A percentile compares a stretch with the other conserved stretches of the same genome.
Conservation (phyloP, 1,284 basidiomycete species). For the Cryptococcus jaspeensis region DNA sequence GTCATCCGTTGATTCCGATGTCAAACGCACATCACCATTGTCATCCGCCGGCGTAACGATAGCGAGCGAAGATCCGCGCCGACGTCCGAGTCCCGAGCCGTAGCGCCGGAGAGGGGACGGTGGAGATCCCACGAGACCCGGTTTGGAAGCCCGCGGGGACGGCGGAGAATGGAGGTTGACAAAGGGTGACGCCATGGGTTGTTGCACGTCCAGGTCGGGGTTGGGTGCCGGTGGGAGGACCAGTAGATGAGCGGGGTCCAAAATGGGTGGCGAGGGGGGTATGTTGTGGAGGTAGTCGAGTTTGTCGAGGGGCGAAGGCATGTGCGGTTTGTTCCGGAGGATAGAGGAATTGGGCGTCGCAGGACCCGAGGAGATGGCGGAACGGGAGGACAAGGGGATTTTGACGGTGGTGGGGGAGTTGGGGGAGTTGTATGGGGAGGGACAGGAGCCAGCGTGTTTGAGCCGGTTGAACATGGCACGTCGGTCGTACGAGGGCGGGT, state of each 20-base stretch:
- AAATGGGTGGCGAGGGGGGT: constrained; percentile 36
- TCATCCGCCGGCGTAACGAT: constrained; percentile 1
- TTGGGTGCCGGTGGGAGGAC: constrained; percentile 15
- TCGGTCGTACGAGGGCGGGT: constrained; percentile 14
- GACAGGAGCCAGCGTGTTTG: constrained; percentile 2
- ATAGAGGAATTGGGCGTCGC: constrained; percentile 8
- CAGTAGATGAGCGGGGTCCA: constrained; percentile 25
- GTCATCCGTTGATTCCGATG: background rate
- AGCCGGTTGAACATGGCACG: constrained; percentile 6
- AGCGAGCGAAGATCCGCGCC: constrained; percentile 19
- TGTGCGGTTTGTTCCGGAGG: constrained; percentile 10
- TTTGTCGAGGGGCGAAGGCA: constrained; percentile 27
- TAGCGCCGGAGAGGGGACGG: background rate
- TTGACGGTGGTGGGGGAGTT: constrained; percentile 39
- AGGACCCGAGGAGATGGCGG: constrained; percentile 5
- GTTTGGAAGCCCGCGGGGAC: constrained; percentile 5
- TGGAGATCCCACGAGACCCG: constrained; percentile 5
- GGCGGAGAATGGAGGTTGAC: constrained; percentile 25
- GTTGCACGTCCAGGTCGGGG: constrained; percentile 16
- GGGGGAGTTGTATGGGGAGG: background rate
- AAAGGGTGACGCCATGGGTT: constrained; percentile 36
- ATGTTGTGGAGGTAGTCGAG: constrained; percentile 24
- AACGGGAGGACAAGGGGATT: constrained; percentile 11
- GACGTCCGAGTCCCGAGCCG: constrained; percentile 3
- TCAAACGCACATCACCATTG: background rate